Percentiles rank a stretch among this genome's conserved stretches.
Evolutionary conservation across 2,329 filamentous ascomycete species (phyloP).

Genomic region (Pseudopyrenochaeta lycopersici): DNA sequence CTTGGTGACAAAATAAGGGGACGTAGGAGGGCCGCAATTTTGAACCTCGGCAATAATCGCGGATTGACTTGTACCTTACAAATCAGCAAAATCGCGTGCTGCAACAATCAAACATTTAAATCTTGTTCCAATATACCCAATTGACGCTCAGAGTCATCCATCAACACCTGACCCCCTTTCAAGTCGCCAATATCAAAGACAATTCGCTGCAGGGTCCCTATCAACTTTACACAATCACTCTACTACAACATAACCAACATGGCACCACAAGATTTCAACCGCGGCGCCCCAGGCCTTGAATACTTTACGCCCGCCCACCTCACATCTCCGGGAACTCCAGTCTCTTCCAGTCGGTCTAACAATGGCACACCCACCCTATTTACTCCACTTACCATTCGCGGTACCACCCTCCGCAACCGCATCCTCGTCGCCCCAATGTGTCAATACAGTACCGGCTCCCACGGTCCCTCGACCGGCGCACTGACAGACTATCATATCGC

Average conservation of each 20-base stretch:
- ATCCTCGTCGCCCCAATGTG: slow-evolving; percentile 52
- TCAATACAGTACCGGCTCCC: slow-evolving; percentile 43
- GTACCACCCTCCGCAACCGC: slow-evolving; percentile 46
- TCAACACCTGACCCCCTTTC: not conserved
- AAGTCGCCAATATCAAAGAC: too few species aligned
- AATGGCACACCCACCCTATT: slow-evolving; percentile 42
- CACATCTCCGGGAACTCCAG: slow-evolving; percentile 50
- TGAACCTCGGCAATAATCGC: slow-evolving; percentile 17
- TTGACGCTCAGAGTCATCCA: not conserved
- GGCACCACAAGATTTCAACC: slow-evolving; percentile 39
- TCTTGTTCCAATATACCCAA: not conserved
- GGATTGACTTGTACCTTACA: slow-evolving; percentile 9
- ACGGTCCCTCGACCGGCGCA: slow-evolving; percentile 46
- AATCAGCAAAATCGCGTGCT: slow-evolving; percentile 19
- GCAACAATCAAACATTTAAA: not conserved
- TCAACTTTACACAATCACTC: not conserved
- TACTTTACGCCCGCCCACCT: slow-evolving; percentile 59
- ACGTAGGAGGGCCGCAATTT: too few species aligned
- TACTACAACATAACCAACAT: slow-evolving; percentile 15
- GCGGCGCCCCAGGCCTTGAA: slow-evolving; percentile 38
- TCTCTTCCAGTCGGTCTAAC: slow-evolving; percentile 8
- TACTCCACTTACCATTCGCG: slow-evolving; percentile 47
- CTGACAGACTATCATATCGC: slow-evolving; percentile 51
- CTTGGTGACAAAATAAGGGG: too few species aligned
- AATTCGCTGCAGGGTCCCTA: too few species aligned